Conservation (phyloP, 2,329 filamentous ascomycete species). For the Diaporthe ampelina region DNA sequence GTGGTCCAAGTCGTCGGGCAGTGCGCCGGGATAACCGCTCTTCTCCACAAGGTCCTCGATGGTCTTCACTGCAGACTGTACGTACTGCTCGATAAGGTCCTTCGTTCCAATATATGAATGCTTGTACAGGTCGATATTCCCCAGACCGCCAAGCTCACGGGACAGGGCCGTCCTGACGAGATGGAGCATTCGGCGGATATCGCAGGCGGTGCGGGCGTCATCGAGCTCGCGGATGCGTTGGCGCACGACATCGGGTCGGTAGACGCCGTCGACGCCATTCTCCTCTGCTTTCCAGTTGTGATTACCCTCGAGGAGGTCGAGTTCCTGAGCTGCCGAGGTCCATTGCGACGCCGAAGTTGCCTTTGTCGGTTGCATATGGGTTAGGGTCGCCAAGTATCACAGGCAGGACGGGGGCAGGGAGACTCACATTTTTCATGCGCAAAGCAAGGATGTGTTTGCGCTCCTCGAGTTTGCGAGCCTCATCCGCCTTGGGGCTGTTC, state of each 20-base stretch:
- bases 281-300: slow-evolving; percentile 83
- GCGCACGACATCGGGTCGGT: slow-evolving; percentile 78
- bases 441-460: slow-evolving; percentile 73
- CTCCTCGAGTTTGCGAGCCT: slow-evolving; percentile 64
- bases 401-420: not conserved
- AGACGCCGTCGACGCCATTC: slow-evolving; percentile 67
- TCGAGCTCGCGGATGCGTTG: slow-evolving; percentile 81
- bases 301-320: slow-evolving; percentile 85
- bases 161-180: slow-evolving; percentile 84
- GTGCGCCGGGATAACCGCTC: slow-evolving; percentile 55
- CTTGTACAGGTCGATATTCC: slow-evolving; percentile 83
- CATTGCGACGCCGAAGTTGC: slow-evolving; percentile 80
- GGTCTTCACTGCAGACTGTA: slow-evolving; percentile 81
- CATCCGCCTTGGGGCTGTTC: slow-evolving; percentile 63
- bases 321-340: slow-evolving; percentile 79
- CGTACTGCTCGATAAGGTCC: slow-evolving; percentile 87
- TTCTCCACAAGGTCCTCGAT: slow-evolving; percentile 79
- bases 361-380: slow-evolving; percentile 54
- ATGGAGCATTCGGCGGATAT: slow-evolving; percentile 83
- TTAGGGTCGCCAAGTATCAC: slow-evolving; percentile 32
- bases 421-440: slow-evolving; percentile 75
- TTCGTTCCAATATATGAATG: slow-evolving; percentile 91
- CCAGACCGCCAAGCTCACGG: slow-evolving; percentile 88
- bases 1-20: slow-evolving; percentile 69
- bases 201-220: slow-evolving; percentile 77